Evolutionary conservation across 2,329 filamentous ascomycete genomes (phyloP), one percentile per base, ranked within the genome.

Genomic region (Aspergillus fumigatus): DNA sequence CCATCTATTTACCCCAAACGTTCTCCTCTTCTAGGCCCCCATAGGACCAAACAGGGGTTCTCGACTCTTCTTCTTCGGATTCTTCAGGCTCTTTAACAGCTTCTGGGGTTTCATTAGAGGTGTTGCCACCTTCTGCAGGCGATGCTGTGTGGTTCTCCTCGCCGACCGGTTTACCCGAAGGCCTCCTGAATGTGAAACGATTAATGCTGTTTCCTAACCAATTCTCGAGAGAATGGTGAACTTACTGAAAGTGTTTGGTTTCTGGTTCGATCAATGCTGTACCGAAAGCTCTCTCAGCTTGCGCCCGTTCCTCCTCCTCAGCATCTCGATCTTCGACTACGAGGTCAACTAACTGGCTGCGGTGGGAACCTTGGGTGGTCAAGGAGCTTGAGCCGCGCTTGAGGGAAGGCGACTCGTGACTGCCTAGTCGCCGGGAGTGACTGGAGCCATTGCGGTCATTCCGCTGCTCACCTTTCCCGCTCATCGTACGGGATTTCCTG

Each of bases 301-400:
- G 79, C n/a, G 83, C 81, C 50, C 83, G 80, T 58, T 88, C 84
- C 49, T 82, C 76, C 54, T 84, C 80, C 66, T 88, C 85, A 5
- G 84, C 85, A 49, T 84, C 71, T 48, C 73, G 79, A 66, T 88
- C 84, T 73, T 88, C 85, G 8, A 89, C 83, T 0, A 88, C 81
- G 3, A 89, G 73, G 67, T 89, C 86, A 10, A 88, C 85, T 4
- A 88, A 74, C 63, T 88, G 86, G 61, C 83, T 85, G 58, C 76
- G 77, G 61, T 82, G 80, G 1, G 84, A 86, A 56, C 81, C 80
- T 32, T 77, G 76, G 6, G 82, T 84, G 50, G 81, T 63, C n/a
- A 67, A 65, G n/a, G 71, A 66, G 58, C 69, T 71, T 40, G 67
- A 57, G 25, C 67, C 65, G 48, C 67, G 71, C 55, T 64, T 70